phyloP scores from a whole-genome alignment of 768 basidiomycete species.

The Suillus luteus region DNA sequence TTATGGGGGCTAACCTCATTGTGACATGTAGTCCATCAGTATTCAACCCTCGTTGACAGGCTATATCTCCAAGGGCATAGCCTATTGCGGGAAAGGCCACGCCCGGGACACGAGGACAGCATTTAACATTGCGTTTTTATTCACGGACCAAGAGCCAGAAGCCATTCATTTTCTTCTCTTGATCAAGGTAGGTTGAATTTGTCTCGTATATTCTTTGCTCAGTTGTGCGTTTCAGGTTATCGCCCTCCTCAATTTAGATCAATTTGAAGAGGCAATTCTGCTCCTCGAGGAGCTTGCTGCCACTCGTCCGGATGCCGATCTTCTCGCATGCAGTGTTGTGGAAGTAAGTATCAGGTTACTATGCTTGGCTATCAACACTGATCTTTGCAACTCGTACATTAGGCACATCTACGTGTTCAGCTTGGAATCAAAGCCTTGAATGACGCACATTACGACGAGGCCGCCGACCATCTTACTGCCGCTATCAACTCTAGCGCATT shows the following conservation, averaged over 20 bases:
- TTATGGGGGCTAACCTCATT: not conserved
- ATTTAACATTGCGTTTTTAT: not conserved
- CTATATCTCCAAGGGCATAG: not conserved
- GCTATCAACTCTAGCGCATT: not conserved
- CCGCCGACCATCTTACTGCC: not conserved
- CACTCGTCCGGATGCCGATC: not conserved
- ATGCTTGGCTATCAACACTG: not conserved
- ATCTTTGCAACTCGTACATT: not conserved
- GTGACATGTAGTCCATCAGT: not conserved
- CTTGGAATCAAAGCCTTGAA: not conserved
- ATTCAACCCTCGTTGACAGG: not conserved
- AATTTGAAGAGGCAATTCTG: not conserved
- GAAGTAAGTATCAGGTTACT: not conserved
- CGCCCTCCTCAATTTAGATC: not conserved
- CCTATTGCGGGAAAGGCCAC: not conserved
- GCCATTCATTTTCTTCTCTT: not conserved
- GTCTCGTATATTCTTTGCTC: not conserved
- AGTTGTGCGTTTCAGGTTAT: not conserved
- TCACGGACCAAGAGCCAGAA: not conserved
- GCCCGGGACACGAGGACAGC: not conserved
- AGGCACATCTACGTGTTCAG: not conserved
- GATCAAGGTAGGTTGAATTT: not conserved
- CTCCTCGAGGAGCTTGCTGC: not conserved
- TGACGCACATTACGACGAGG: not conserved
- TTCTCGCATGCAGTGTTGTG: not conserved